Evolutionary conservation across 2,329 filamentous ascomycete genomes (phyloP), one percentile per base, ranked within the genome.

Genomic region (Pseudomassariella vexata): DNA sequence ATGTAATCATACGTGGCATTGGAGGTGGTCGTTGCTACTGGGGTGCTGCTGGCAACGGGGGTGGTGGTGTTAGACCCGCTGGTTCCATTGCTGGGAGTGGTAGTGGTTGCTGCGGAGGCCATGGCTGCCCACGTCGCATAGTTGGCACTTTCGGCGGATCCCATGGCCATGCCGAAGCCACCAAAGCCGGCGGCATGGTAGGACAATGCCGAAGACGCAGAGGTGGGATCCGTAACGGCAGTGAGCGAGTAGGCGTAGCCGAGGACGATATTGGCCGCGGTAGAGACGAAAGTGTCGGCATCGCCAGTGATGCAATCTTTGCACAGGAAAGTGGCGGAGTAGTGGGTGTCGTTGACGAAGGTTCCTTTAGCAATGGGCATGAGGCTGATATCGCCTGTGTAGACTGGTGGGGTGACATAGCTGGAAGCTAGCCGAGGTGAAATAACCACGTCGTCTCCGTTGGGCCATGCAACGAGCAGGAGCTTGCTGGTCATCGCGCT

Each of bases 301-400:
- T 60, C 57, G 5, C 49, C 48, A 12, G 51, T 48, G 35, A 66
- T 51, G 35, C 66, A 70, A 9, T 56, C 55, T 27, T 57, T 50
- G 44, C 70, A 76, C 22, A 74, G 59, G 50, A 73, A 75, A 1
- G 70, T 75, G 40, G 68, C 70, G 3, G 65, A 65, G 46, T 63
- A 65, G 40, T 73, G 66, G 2, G 70, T 73, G 38, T 52, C 55
- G 55, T 73, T 74, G 36, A 70, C 50, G 16, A 65, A 70, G 2
- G 68, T 71, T 17, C 69, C 68, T 15, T 68, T 66, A 16, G 65
- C 52, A 39, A 73, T 73, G 10, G 67, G 60, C 2, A 48, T 47
- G 11, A 65, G 44, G 9, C 58, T 57, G 19, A 63, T 58, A 15
- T 56, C 56, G 9, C 57, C 60, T 4, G 59, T 56, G 44, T 68